Evolutionary conservation across 305 asterid species (phyloP).

Genomic region (Fraxinus albicans): DNA sequence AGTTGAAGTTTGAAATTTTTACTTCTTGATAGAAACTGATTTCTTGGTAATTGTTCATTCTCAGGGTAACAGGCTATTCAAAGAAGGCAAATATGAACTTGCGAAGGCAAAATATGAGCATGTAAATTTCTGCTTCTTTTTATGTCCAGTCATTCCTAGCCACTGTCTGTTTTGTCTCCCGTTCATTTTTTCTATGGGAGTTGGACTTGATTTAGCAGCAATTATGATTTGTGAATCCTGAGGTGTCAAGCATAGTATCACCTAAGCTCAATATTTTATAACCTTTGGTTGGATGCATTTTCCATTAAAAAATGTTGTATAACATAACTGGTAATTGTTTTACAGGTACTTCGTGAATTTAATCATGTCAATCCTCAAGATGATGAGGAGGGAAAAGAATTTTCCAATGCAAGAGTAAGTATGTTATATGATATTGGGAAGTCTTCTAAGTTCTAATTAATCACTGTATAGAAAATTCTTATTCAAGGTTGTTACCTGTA

Average conservation of each 20-base stretch:
- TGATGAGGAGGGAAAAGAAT: conserved; percentile 95
- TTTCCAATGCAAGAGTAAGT: conserved; percentile 82
- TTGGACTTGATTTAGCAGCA: not conserved
- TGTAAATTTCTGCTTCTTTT: conserved; percentile 33
- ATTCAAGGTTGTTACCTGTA: not conserved
- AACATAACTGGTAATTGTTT: conserved; percentile 12
- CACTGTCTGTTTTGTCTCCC: not conserved
- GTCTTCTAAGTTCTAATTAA: not conserved
- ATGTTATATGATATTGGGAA: not conserved
- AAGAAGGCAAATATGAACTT: conserved; percentile 89
- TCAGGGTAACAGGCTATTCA: conserved; percentile 99
- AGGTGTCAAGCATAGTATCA: not conserved
- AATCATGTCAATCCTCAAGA: conserved; percentile 95
- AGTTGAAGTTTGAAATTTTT: not conserved
- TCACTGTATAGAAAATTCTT: not conserved
- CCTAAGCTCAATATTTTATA: conserved; percentile 14
- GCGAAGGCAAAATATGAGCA: conserved; percentile 98
- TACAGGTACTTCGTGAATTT: conserved; percentile 90
- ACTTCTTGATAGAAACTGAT: conserved; percentile 6
- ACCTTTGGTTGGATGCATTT: not conserved
- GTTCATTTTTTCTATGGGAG: not conserved
- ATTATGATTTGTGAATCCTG: not conserved
- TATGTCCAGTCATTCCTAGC: not conserved
- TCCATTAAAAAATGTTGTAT: conserved; percentile 10
- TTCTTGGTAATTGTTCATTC: conserved; percentile 22